phyloP scores from a whole-genome alignment of 1,284 basidiomycete genomes.

The Rhodofomes roseus region DNA sequence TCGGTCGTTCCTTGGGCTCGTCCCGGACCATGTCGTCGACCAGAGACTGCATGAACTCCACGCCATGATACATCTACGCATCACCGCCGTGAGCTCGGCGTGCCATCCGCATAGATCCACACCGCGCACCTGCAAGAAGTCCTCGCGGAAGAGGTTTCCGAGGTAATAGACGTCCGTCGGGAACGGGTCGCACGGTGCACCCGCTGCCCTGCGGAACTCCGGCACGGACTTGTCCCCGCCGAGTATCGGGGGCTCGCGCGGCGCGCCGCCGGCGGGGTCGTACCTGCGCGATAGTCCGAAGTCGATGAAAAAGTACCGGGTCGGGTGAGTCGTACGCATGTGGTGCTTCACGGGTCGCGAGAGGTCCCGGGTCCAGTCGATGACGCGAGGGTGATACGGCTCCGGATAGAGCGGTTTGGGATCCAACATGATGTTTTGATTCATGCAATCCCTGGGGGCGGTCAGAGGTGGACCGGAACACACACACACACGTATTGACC shows the following conservation, averaged over 20 bases:
- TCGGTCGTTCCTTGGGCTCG: constrained; percentile 14
- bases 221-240: constrained; percentile 24
- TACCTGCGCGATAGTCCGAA: constrained; percentile 34
- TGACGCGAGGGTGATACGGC: constrained; percentile 24
- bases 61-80: background rate
- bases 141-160: constrained; percentile 28
- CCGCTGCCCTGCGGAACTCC: constrained; percentile 15
- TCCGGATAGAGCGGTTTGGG: constrained; percentile 25
- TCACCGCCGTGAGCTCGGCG: background rate
- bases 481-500: background rate
- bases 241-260: constrained; percentile 8
- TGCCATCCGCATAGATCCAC: background rate
- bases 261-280: constrained; percentile 2
- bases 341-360: constrained; percentile 22
- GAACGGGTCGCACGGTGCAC: constrained; percentile 22
- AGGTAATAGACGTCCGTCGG: constrained; percentile 27
- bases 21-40: constrained; percentile 15
- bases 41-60: constrained; percentile 15
- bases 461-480: too few relatives aligned
- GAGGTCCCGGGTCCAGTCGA: constrained; percentile 13
- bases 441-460: constrained; percentile 34
- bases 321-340: constrained; percentile 27
- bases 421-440: constrained; percentile 39
- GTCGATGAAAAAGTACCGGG: constrained; percentile 32
- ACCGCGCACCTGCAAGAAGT: constrained; percentile 11